Base-by-base conservation (phyloP, 2,329 filamentous ascomycete genomes). In the Aureobasidium zeae region DNA sequence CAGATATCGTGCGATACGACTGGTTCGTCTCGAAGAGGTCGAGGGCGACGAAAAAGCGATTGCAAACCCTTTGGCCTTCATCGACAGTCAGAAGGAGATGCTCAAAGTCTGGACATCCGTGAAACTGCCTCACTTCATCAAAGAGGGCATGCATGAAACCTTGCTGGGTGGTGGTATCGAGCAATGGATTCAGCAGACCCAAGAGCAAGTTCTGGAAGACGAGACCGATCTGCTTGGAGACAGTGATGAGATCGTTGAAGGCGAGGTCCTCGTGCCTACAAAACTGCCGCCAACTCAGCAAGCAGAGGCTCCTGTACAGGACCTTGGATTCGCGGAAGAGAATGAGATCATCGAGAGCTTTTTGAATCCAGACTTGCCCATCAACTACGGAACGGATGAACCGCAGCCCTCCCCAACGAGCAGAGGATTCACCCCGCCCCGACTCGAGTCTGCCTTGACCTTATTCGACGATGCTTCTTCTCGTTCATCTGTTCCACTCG, bases 111-210 rank as follows among this genome's bases (percentile, higher is more conserved):
- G 17, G 12, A 19, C 7, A 2, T 16, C 17, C 12, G 15, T 39
- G 8, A n/a, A 16, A 9, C 36, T 39, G 21, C 36, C 36, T 9
- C 36, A 39, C 9, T 39, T 39, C 26, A 4, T 22, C 25, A 21
- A n/a, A 30, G 36, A 30, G 8, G 36, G 36, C 36, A 39, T 39
- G 36, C 36, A 39, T 22, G 36, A 29, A 9, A 17, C 13, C 5
- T 12, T 39, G n/a, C 2, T 39, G n/a, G 22, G 16, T 9, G 15
- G 15, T 16, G 36, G n/a, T 16, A 26, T 39, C 19, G 36, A 39
- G n/a, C 17, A 13, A 3, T 39, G 36, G 36, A 15, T 39, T 17
- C 25, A 30, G 19, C n/a, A n/a, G n/a, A n/a, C n/a, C n/a, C n/a
- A n/a, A n/a, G n/a, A n/a, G n/a, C n/a, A n/a, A n/a, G n/a, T n/a